Evolutionary conservation across 2,329 filamentous ascomycete genomes (phyloP).

Genomic region (Arachnomyces sp.): DNA sequence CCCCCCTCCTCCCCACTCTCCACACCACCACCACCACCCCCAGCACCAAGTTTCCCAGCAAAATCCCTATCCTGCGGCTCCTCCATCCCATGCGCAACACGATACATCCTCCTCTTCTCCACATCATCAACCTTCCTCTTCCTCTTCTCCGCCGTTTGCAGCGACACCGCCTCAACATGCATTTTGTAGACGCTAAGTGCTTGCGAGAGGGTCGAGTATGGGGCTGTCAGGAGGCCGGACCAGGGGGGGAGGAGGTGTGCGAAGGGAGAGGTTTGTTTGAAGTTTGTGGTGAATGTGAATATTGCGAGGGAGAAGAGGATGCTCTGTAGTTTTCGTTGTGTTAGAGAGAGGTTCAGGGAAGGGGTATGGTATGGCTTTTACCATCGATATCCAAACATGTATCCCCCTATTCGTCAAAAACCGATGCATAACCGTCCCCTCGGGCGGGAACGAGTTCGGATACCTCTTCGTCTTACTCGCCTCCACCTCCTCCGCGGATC

Average conservation of each 20-base stretch:
- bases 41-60: slow-evolving; percentile 20
- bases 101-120: slow-evolving; percentile 74
- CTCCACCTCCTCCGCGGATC: slow-evolving; percentile 57
- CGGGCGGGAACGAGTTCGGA: slow-evolving; percentile 79
- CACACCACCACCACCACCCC: slow-evolving; percentile 18
- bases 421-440: slow-evolving; percentile 74
- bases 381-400: slow-evolving; percentile 76
- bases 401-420: slow-evolving; percentile 70
- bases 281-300: slow-evolving; percentile 69
- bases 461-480: slow-evolving; percentile 65
- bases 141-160: slow-evolving; percentile 62
- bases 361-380: slow-evolving; percentile 31
- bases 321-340: slow-evolving; percentile 38
- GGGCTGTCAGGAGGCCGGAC: slow-evolving; percentile 60
- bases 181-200: slow-evolving; percentile 66
- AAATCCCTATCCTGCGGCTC: slow-evolving; percentile 28
- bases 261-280: slow-evolving; percentile 69
- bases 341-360: slow-evolving; percentile 1
- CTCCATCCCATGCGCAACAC: slow-evolving; percentile 76
- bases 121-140: slow-evolving; percentile 73
- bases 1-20: slow-evolving; percentile 19
- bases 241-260: slow-evolving; percentile 66
- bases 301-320: slow-evolving; percentile 61
- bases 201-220: slow-evolving; percentile 56
- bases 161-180: slow-evolving; percentile 63